A percentile compares a stretch with the other conserved stretches of the same genome.
Evolutionary conservation across 352 stramenopile genomes (phyloP).

Genomic region (Globisporangium orthogonon): DNA sequence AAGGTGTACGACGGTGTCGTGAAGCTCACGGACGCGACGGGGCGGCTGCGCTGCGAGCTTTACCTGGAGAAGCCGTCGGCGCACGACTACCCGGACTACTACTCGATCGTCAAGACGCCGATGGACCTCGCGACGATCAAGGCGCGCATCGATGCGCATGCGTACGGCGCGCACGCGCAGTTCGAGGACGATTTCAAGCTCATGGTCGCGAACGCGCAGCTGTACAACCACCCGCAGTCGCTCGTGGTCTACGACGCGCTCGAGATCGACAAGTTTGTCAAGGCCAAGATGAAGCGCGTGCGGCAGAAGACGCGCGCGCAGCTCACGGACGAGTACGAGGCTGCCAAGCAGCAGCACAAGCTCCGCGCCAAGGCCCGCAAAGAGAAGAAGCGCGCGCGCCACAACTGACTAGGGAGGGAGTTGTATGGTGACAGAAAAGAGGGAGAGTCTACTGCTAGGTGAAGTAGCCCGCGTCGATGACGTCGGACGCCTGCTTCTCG

Average conservation of each 20-base stretch:
- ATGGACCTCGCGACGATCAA: constrained; percentile 90
- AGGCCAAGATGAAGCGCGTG: constrained; percentile 67
- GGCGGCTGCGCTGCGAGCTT: constrained; percentile 58
- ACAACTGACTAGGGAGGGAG: constrained; percentile 15
- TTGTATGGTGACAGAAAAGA: neutral
- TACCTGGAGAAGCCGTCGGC: constrained; percentile 80
- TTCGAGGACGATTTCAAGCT: constrained; percentile 81
- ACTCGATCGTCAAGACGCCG: constrained; percentile 78
- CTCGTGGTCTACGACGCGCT: constrained; percentile 78
- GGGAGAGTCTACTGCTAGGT: constrained; percentile 34
- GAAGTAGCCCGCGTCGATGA: constrained; percentile 85
- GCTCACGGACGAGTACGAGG: constrained; percentile 58
- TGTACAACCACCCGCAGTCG: constrained; percentile 83
- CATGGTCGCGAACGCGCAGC: constrained; percentile 84
- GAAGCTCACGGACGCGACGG: constrained; percentile 65
- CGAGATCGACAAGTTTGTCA: constrained; percentile 84
- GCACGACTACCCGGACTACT: constrained; percentile 87
- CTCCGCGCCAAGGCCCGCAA: constrained; percentile 63
- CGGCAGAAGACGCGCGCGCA: constrained; percentile 52
- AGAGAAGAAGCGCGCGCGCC: constrained; percentile 69
- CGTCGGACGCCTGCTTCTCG: constrained; percentile 69
- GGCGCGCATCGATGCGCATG: constrained; percentile 55
- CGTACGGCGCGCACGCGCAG: constrained; percentile 51
- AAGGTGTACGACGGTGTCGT: constrained; percentile 82
- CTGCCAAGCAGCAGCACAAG: constrained; percentile 79